Evolutionary conservation across 2,329 filamentous ascomycete genomes (phyloP), one percentile per base, ranked within the genome.

Genomic region (Hysterium pulicare): DNA sequence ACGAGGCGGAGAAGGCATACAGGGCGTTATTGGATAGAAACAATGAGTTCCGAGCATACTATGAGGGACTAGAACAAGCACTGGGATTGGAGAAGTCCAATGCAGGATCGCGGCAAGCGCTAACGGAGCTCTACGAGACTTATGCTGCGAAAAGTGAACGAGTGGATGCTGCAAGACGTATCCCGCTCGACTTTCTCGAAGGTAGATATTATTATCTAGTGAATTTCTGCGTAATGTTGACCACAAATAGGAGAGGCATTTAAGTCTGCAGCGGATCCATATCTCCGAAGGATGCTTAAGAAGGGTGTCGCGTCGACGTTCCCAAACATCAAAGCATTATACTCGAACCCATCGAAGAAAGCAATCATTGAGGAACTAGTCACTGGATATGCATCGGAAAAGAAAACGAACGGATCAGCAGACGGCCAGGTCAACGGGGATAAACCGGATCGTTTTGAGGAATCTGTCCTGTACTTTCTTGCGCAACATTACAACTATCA

Each of bases 401-500:
- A 73, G 42, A 67, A 75, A 49, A 66, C 66, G 11, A 78, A 79
- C 44, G 73, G 70, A 19, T 75, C 70, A 15, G 70, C 69, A 33
- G 68, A 71, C 40, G 71, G 73, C 28, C 70, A 72, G 43, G 61
- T 66, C 4, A 77, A 77, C 43, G 76, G 74, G 19, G 73, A 81
- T 38, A 70, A 72, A n/a, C 70, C 74, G 5, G 73, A 62, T 20
- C 64, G 72, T 26, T 91, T 91, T 61, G 77, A 86, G 57, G 80
- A 87, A 11, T 87, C 90, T 2, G 87, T 87, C 11, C 79, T 90
- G 38, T 97, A 94, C 69, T 98, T 94, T 73, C 80, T 98, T 41
- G 90, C 90, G 7, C 93, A 97, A 62, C 94, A 98, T 70, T 95
- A 96, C 76, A 93, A 95, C 72, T 96, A 95, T 67, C 78, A 86